Conservation (phyloP, 331 rosid species). For the Telfairia occidentalis region DNA sequence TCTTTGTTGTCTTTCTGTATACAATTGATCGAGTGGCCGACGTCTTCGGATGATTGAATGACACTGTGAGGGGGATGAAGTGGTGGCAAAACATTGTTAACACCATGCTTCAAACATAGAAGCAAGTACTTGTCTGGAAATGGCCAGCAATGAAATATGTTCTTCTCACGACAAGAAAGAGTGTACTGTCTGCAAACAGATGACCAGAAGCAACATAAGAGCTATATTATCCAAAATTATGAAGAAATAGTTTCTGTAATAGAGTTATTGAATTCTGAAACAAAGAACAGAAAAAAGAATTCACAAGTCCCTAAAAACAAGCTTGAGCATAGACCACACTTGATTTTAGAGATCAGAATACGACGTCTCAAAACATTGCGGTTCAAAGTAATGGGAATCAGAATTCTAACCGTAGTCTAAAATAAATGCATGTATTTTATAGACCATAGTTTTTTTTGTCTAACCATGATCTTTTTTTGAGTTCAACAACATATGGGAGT, state of each 20-base stretch:
- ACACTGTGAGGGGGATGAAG: not conserved
- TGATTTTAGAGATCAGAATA: not conserved
- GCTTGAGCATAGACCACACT: not conserved
- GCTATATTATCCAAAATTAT: not conserved
- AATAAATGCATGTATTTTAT: not conserved
- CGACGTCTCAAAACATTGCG: too few species aligned
- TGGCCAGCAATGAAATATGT: constrained; percentile 1
- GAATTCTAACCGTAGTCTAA: not conserved
- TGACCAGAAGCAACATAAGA: not conserved
- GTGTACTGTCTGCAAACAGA: not conserved
- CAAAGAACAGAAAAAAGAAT: not conserved
- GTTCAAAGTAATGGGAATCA: too few species aligned
- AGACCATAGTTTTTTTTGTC: not conserved
- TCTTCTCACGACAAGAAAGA: not conserved
- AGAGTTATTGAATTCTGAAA: not conserved
- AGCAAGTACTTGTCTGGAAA: not conserved
- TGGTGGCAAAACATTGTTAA: not conserved
- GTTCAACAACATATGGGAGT: too few species aligned
- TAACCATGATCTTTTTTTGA: too few species aligned
- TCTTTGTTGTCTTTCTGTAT: not conserved
- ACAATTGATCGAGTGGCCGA: not conserved
- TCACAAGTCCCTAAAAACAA: not conserved
- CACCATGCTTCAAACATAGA: not conserved
- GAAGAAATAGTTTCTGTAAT: not conserved
- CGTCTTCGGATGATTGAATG: not conserved